Conservation (phyloP, 192 early-diverging fungal genomes). For the Piromyces finnis region DNA sequence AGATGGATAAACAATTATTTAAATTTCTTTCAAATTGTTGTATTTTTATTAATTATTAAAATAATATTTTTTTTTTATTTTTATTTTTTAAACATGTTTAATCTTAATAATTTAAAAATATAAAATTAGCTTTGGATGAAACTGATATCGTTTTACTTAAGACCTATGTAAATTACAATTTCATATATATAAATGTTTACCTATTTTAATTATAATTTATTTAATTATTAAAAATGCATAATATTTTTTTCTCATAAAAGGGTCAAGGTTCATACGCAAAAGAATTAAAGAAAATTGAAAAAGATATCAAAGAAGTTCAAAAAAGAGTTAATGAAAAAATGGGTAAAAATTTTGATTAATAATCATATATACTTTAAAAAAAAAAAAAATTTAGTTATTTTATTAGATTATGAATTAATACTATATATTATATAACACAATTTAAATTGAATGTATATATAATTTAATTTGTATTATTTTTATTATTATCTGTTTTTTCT, state of each 20-base stretch:
- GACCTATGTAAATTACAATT: conserved; percentile 54
- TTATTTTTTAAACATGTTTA: neutral
- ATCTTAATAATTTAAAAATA: conserved; percentile 2
- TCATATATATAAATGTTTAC: too few relatives aligned
- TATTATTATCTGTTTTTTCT: too few relatives aligned
- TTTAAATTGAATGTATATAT: too few relatives aligned
- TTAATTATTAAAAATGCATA: neutral
- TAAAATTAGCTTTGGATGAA: conserved; percentile 57
- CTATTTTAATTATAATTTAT: neutral
- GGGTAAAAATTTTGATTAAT: conserved; percentile 23
- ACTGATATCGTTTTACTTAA: conserved; percentile 82
- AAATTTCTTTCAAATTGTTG: neutral
- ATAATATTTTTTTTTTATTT: conserved; percentile 1
- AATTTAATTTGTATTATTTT: too few relatives aligned
- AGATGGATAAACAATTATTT: too few relatives aligned
- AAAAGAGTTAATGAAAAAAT: conserved; percentile 98
- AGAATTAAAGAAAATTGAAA: conserved; percentile 83
- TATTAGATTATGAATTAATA: too few relatives aligned
- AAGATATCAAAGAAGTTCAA: conserved; percentile 91
- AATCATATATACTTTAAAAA: too few relatives aligned
- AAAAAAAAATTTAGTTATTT: too few relatives aligned
- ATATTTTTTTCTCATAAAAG: conserved; percentile 29
- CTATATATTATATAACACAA: too few relatives aligned
- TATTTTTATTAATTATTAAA: neutral
- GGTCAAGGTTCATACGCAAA: conserved; percentile 95